phyloP scores from a whole-genome alignment of 108 stramenopile genomes.

The Fistulifera solaris region DNA sequence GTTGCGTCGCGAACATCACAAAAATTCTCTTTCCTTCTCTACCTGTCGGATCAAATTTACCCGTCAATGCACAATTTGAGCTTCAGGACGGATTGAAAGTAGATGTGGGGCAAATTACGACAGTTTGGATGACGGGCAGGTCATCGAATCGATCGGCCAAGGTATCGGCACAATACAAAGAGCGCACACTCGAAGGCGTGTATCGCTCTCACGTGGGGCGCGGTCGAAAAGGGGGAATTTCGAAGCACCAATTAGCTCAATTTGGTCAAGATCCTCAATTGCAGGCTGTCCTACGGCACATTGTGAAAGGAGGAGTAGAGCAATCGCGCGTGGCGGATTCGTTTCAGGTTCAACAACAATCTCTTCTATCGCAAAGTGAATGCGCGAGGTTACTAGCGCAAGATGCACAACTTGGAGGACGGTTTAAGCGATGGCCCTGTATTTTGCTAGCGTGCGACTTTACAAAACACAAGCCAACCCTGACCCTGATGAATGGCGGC shows the following conservation, averaged over 20 bases:
- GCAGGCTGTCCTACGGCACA: background rate
- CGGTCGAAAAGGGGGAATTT: slow-evolving; percentile 2
- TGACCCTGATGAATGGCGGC: slow-evolving; percentile 71
- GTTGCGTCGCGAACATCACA: too few species aligned
- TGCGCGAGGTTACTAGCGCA: slow-evolving; percentile 28
- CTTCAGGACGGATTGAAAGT: background rate
- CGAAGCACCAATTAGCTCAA: background rate
- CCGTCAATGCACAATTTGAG: too few species aligned
- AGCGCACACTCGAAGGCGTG: slow-evolving; percentile 2
- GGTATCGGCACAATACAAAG: slow-evolving; percentile 14
- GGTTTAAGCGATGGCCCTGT: slow-evolving; percentile 70
- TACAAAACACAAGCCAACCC: background rate
- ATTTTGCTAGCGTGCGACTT: slow-evolving; percentile 15
- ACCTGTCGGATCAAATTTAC: too few species aligned
- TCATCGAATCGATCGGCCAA: slow-evolving; percentile 16
- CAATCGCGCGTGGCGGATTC: background rate
- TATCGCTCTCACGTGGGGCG: background rate
- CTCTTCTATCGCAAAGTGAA: slow-evolving; percentile 8
- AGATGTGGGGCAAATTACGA: slow-evolving; percentile 59
- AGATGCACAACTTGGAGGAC: slow-evolving; percentile 54
- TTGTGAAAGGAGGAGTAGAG: slow-evolving; percentile 4
- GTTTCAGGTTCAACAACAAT: background rate
- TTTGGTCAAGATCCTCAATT: background rate
- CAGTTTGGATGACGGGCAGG: slow-evolving; percentile 40
- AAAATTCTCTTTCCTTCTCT: too few species aligned